phyloP scores from a whole-genome alignment of 352 stramenopile genomes.

The Pythium dissimile region DNA sequence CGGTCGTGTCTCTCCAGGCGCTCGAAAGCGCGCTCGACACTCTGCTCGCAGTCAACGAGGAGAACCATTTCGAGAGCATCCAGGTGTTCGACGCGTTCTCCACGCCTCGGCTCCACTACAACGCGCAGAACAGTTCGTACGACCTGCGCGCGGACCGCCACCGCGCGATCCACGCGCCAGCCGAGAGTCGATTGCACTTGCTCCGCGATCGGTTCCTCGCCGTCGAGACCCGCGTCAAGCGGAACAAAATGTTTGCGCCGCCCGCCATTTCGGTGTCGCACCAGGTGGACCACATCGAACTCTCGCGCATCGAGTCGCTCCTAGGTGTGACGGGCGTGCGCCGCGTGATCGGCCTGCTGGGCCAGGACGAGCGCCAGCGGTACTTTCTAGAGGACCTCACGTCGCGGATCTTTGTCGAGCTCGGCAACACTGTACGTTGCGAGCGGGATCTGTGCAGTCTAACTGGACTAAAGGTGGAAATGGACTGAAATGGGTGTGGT shows the following conservation, averaged over 20 bases:
- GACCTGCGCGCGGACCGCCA: constrained; percentile 61
- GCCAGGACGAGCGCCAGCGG: constrained; percentile 74
- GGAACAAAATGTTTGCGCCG: constrained; percentile 79
- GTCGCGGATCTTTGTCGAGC: constrained; percentile 75
- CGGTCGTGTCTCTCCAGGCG: constrained; percentile 77
- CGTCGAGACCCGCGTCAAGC: constrained; percentile 70
- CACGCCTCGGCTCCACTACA: constrained; percentile 61
- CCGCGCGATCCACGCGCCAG: constrained; percentile 50
- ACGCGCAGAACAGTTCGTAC: constrained; percentile 61
- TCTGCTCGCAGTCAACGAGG: constrained; percentile 67
- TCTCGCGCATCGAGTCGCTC: constrained; percentile 88
- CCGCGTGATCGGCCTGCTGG: constrained; percentile 83
- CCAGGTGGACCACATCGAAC: constrained; percentile 70
- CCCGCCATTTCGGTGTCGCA: constrained; percentile 53
- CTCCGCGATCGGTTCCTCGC: constrained; percentile 69
- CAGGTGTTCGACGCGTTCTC: constrained; percentile 84
- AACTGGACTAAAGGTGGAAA: neutral
- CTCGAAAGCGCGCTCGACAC: constrained; percentile 82
- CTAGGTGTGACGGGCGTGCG: constrained; percentile 70
- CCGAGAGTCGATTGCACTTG: constrained; percentile 59
- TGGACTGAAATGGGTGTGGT: neutral
- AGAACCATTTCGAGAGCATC: constrained; percentile 82
- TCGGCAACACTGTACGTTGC: constrained; percentile 50
- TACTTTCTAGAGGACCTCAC: constrained; percentile 84
- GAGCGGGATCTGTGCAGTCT: too few species aligned